phyloP scores from a whole-genome alignment of 192 early-diverging fungal genomes.

The Coemansia sp. region DNA sequence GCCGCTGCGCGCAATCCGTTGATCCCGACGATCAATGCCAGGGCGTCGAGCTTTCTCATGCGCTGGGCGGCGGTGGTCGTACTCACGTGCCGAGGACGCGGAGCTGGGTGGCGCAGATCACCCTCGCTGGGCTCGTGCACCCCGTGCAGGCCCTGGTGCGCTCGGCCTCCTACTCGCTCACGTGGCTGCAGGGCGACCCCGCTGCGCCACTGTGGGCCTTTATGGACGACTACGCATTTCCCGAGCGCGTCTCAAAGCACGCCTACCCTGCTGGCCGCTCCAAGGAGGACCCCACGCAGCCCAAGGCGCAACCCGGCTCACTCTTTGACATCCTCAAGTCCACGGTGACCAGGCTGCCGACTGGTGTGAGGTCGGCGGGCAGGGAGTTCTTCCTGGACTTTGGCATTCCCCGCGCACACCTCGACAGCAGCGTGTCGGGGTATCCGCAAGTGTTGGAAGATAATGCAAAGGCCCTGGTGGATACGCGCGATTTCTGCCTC shows the following conservation, averaged over 20 bases:
- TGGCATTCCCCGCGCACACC: constrained; percentile 30
- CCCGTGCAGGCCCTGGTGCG: constrained; percentile 18
- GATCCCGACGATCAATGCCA: neutral
- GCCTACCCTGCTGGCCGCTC: constrained; percentile 32
- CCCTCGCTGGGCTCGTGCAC: constrained; percentile 12
- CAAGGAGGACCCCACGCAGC: constrained; percentile 9
- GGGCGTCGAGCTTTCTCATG: neutral
- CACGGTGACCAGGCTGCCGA: constrained; percentile 7
- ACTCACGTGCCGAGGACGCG: constrained; percentile 1
- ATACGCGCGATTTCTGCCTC: constrained; percentile 1
- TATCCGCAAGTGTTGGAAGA: constrained; percentile 16
- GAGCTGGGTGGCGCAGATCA: neutral
- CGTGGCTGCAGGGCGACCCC: constrained; percentile 36
- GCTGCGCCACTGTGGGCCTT: constrained; percentile 34
- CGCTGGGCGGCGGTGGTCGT: neutral
- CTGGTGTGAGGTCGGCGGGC: neutral
- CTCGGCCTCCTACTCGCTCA: constrained; percentile 20
- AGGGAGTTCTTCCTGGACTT: constrained; percentile 40
- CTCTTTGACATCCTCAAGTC: constrained; percentile 28
- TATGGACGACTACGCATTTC: constrained; percentile 53
- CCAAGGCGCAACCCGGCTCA: constrained; percentile 42
- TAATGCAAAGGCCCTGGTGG: neutral
- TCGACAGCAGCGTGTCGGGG: constrained; percentile 25
- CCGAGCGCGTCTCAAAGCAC: constrained; percentile 26
- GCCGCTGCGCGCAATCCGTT: neutral